Base-by-base conservation (phyloP, 805 yeast genomes). In the Priceomyces haplophilus region DNA sequence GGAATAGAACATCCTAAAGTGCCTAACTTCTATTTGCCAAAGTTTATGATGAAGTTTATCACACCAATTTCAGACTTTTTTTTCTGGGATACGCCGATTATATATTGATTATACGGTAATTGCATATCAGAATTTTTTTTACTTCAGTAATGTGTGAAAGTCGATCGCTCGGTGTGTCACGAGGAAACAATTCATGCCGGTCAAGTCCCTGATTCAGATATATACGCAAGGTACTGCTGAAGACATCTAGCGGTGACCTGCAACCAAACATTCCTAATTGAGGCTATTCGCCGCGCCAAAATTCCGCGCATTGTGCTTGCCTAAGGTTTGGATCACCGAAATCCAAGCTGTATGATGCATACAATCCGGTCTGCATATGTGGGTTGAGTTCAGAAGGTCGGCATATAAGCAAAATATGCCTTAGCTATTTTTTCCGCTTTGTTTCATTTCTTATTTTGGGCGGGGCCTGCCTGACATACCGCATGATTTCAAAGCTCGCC, bases 151-250 rank as follows among this genome's bases (percentile, higher is more conserved):
- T 36, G 39, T 25, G 30, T 36, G 39, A 36, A 19, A 16, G 24
- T 36, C 39, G 31, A 36, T 36, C 29, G 23, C 10, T n/a, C 12
- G 39, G 39, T 34, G 31, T 27, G 24, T 34, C 39, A 36, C 31
- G 39, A 36, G 15, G 31, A 21, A 36, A 25, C 16, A 6, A 17
- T 20, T 25, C 31, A 30, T 25, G 18, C 39, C 27, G 39, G 31
- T 36, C 39, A 25, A 32, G 39, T 36, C 39, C 39, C 39, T 36
- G 39, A 25, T 36, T 36, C 39, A 36, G 24, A 34, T 19, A 32
- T 34, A 4, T 21, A 34, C 37, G 23, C 24, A 34, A 34, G 37
- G 37, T 34, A 34, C 37, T 13, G 34, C 34, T 32, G 8, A 15
- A 34, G 24, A 19, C 24, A 34, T 17, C 34, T 16, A n/a, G 20